Percentiles rank a stretch among this genome's conserved stretches.
Conservation (phyloP, 2,329 filamentous ascomycete species). For the Epichloe hybrida region DNA sequence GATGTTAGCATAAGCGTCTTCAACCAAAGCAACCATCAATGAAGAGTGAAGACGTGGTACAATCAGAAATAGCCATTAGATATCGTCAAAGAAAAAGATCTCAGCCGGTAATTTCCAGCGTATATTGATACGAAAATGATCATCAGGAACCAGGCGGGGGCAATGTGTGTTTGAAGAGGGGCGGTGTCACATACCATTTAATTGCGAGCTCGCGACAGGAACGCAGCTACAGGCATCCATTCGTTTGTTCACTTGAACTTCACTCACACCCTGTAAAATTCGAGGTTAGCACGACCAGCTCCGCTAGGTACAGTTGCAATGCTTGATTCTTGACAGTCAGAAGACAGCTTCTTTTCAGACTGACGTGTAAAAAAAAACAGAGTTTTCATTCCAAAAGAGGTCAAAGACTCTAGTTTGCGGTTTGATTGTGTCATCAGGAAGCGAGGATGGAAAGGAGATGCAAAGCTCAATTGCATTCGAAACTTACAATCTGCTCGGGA, state of each 20-base stretch:
- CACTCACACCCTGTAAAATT: not conserved
- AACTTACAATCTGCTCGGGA: slow-evolving; percentile 8
- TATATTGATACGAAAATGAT: slow-evolving; percentile 55
- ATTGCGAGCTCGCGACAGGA: too few relatives aligned
- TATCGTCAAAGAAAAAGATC: slow-evolving; percentile 59
- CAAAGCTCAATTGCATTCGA: slow-evolving; percentile 1
- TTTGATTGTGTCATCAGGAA: slow-evolving; percentile 70
- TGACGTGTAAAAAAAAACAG: slow-evolving; percentile 66
- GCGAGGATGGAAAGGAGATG: slow-evolving; percentile 3
- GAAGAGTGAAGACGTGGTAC: slow-evolving; percentile 6
- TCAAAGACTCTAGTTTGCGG: slow-evolving; percentile 99
- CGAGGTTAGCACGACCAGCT: slow-evolving; percentile 14
- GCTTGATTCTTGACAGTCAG: slow-evolving; percentile 2
- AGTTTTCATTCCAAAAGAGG: slow-evolving; percentile 66
- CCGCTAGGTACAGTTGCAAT: not conserved
- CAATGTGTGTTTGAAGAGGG: not conserved
- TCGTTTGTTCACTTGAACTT: slow-evolving; percentile 6
- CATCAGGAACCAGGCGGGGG: slow-evolving; percentile 28
- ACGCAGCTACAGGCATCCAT: not conserved
- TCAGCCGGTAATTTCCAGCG: slow-evolving; percentile 97
- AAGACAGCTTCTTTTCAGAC: slow-evolving; percentile 50
- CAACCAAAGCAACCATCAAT: not conserved
- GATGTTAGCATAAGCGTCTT: slow-evolving; percentile 18
- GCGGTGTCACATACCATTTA: not conserved
- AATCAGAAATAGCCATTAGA: slow-evolving; percentile 78